Base-by-base conservation (phyloP, 75 land plant genomes). In the Picea glauca region DNA sequence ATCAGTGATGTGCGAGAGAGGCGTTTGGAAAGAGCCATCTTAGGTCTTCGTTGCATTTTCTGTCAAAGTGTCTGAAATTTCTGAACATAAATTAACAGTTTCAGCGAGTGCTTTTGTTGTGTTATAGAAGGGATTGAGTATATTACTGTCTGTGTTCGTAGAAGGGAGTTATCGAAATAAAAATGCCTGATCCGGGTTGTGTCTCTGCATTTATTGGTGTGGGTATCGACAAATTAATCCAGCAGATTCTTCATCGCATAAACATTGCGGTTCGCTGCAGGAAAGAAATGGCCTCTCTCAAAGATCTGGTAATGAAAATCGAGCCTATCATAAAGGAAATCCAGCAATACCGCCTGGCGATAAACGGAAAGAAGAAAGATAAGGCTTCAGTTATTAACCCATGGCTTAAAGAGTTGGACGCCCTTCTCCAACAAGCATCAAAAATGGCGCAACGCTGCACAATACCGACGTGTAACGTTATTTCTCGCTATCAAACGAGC, bases 401-500 rank as follows among this genome's bases (percentile, higher is more conserved):
- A 26, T 65, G 68, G 68, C 68, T 65, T 65, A 65, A 31, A 32
- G 13, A 11, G 13, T 65, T 65, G 5, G 68, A 65, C 33, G 32
- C 5, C 4, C 32, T 65, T 65, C 68, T 65, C 14, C 68, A 65
- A 14, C 32, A 65, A 65, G 68, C 68, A 65, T 13, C 14, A 4
- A 4, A 65, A 26, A 32, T 65, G 68, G 68, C 30, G 14, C 68
- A 65, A 32, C 68, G 13, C 13, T 65, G 68, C 68, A 65, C 68
- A 12, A 12, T 32, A 13, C 68, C 68, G 1, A 65, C 18, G 14
- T 65, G 14, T 13, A 26, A 65, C 32, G 38, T 65, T 15, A 26
- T 65, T 65, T 32, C 68, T 65, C 68, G 68, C 31, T 64, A 64
- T 32, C 26, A 23, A 65, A 65, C 14, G 18, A 65, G 68, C 31